A percentile compares a stretch with the other conserved stretches of the same genome.
These are phyloP conservation scores for Tuber borchii DNA, from an alignment of 495 filamentous ascomycete genomes.

Conservation along the genomic window DNA sequence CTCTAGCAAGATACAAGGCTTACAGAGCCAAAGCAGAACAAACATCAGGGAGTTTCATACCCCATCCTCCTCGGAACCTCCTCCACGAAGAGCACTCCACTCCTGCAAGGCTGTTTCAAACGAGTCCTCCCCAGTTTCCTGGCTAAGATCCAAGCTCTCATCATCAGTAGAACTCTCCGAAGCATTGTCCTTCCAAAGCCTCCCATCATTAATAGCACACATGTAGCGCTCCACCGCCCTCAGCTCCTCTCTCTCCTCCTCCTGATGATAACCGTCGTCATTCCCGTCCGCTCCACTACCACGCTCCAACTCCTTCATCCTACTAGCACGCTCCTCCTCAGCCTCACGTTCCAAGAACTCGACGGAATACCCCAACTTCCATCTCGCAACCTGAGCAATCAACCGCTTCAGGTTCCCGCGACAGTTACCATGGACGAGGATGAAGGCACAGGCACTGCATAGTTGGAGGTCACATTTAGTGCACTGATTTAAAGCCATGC, in stretches of 20 bases:
- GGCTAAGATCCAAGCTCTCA: background rate
- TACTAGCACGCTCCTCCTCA: constrained; percentile 9
- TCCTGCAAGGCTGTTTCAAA: background rate
- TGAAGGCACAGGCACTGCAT: constrained; percentile 21
- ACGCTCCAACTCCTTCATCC: background rate
- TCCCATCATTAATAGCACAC: background rate
- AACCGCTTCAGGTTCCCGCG: constrained; percentile 27
- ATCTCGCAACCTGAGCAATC: constrained; percentile 24
- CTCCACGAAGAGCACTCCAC: background rate
- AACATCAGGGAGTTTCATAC: background rate
- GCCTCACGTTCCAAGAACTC: constrained; percentile 25
- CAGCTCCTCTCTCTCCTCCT: background rate
- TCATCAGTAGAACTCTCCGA: constrained; percentile 3
- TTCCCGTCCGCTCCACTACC: background rate
- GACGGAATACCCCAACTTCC: constrained; percentile 31
- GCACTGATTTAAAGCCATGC: constrained; percentile 15
- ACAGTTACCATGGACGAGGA: constrained; percentile 21
- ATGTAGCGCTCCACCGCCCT: background rate
- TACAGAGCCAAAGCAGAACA: background rate
- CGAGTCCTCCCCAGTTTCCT: background rate
- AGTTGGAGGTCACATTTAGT: constrained; percentile 19
- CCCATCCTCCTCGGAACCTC: background rate
- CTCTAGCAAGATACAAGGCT: background rate
- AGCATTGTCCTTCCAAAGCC: background rate
- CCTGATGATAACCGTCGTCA: background rate